phyloP scores from a whole-genome alignment of 2,329 filamentous ascomycete species.

The Fusarium napiforme region DNA sequence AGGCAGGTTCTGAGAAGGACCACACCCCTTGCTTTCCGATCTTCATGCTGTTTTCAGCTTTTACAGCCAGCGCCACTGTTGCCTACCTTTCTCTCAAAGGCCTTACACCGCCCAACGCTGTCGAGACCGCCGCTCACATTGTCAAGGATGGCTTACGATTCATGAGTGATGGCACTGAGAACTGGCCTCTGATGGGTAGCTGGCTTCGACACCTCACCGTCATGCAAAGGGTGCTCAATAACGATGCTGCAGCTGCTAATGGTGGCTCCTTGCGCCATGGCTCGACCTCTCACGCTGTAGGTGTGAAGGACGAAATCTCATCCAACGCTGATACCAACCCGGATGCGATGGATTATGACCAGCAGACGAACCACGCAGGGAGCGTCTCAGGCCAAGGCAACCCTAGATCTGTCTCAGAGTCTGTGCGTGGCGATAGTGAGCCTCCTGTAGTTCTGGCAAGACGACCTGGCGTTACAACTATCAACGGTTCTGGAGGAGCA shows the following conservation, averaged over 20 bases:
- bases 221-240: conserved; percentile 70
- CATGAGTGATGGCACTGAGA: conserved; percentile 68
- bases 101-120: conserved; percentile 65
- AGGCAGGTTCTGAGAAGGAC: conserved; percentile 67
- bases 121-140: conserved; percentile 67
- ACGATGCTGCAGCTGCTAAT: conserved; percentile 55
- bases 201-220: conserved; percentile 70
- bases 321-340: conserved; percentile 66
- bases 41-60: conserved; percentile 72
- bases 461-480: conserved; percentile 66
- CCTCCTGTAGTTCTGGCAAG: conserved; percentile 61
- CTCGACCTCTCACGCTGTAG: conserved; percentile 45
- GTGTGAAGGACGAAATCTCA: conserved; percentile 64
- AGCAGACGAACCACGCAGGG: conserved; percentile 45
- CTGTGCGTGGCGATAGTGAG: conserved; percentile 63
- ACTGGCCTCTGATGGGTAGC: conserved; percentile 68
- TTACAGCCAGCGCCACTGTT: conserved; percentile 69
- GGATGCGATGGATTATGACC: conserved; percentile 69
- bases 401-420: conserved; percentile 52
- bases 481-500: conserved; percentile 65
- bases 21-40: conserved; percentile 69
- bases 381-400: conserved; percentile 45
- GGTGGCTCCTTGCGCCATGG: conserved; percentile 50
- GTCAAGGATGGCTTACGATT: conserved; percentile 69
- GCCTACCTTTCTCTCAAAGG: conserved; percentile 72